Evolutionary conservation across 2,329 filamentous ascomycete species (phyloP).

Genomic region (Eurotiales sp.): DNA sequence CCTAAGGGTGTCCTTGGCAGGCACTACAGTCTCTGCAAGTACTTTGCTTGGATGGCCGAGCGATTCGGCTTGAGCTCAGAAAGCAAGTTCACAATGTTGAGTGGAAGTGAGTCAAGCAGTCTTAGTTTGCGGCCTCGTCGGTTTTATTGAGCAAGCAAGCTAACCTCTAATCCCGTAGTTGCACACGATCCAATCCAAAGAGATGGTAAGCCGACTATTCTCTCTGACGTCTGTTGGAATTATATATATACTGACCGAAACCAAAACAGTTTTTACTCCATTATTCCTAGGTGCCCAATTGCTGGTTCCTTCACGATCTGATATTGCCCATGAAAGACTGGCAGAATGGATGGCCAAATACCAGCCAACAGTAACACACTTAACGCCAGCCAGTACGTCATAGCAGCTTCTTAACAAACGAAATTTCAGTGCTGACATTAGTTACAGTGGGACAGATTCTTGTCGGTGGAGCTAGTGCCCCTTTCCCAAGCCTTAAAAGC

Average conservation of each 20-base stretch:
- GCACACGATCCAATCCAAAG: constrained; percentile 58
- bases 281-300: constrained; percentile 80
- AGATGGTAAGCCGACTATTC: constrained; percentile 52
- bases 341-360: constrained; percentile 83
- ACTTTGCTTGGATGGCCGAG: constrained; percentile 91
- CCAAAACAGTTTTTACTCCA: constrained; percentile 68
- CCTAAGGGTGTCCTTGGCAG: constrained; percentile 86
- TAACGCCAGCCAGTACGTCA: constrained; percentile 67
- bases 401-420: neutral
- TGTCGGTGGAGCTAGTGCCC: constrained; percentile 72
- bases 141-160: neutral
- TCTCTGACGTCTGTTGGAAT: neutral
- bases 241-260: neutral
- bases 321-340: constrained; percentile 80
- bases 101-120: constrained; percentile 51
- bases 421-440: neutral
- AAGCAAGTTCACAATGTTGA: constrained; percentile 76
- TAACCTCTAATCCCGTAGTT: constrained; percentile 34
- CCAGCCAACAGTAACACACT: constrained; percentile 72
- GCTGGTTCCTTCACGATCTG: constrained; percentile 72
- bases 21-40: constrained; percentile 80
- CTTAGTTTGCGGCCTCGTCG: neutral
- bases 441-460: constrained; percentile 80
- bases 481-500: constrained; percentile 71
- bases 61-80: constrained; percentile 69